Evolutionary conservation across 2,329 filamentous ascomycete genomes (phyloP).

Genomic region (Epichloe festucae): DNA sequence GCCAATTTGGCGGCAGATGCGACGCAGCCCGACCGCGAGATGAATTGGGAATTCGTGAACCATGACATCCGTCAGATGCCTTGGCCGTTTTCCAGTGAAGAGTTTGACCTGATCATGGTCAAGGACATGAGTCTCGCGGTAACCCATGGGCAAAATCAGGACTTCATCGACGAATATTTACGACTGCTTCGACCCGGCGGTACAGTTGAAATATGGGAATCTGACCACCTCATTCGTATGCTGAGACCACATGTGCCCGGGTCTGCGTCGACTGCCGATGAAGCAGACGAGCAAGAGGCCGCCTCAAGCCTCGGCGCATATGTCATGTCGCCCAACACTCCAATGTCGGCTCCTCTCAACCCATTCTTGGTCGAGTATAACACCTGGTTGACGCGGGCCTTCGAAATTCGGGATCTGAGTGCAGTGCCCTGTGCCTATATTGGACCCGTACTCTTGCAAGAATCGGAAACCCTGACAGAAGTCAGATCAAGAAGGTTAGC

Average conservation of each 20-base stretch:
- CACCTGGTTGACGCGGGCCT: conserved; percentile 61
- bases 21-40: conserved; percentile 51
- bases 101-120: conserved; percentile 80
- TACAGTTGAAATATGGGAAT: conserved; percentile 78
- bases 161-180: conserved; percentile 56
- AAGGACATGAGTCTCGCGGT: conserved; percentile 65
- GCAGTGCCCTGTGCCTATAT: conserved; percentile 69
- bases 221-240: conserved; percentile 72
- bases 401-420: conserved; percentile 57
- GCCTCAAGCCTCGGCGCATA: conserved; percentile 67
- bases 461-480: conserved; percentile 57
- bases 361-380: conserved; percentile 75
- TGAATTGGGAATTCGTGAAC: conserved; percentile 81
- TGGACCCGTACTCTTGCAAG: conserved; percentile 65
- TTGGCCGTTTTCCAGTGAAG: conserved; percentile 63
- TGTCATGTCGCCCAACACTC: conserved; percentile 68
- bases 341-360: conserved; percentile 69
- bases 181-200: conserved; percentile 69
- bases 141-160: conserved; percentile 44
- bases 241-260: conserved; percentile 62
- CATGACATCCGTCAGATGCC: conserved; percentile 68
- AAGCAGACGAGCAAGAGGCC: conserved; percentile 45
- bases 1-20: conserved; percentile 17
- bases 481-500: conserved; percentile 65
- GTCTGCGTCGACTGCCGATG: conserved; percentile 22